Evolutionary conservation across 805 yeast species (phyloP).

Genomic region (Kluyveromyces starmeri): DNA sequence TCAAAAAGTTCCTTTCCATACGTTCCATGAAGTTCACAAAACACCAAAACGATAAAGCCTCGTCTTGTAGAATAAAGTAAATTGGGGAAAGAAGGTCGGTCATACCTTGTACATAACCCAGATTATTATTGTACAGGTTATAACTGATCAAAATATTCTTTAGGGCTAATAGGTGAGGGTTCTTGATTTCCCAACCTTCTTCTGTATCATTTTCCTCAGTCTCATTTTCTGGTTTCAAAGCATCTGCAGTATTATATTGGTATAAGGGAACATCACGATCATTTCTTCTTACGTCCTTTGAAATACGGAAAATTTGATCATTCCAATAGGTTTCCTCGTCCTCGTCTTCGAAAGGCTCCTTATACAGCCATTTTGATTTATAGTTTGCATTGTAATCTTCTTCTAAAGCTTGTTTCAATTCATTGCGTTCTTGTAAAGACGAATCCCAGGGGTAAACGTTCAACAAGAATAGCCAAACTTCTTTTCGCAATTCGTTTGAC

Average conservation of each 20-base stretch:
- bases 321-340: slow-evolving; percentile 65
- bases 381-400: slow-evolving; percentile 51
- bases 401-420: slow-evolving; percentile 45
- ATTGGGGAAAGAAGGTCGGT: slow-evolving; percentile 84
- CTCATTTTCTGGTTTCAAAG: slow-evolving; percentile 19
- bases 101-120: slow-evolving; percentile 99
- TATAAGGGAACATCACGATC: slow-evolving; percentile 71
- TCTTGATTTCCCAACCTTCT: slow-evolving; percentile 56
- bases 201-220: slow-evolving; percentile 27
- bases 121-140: slow-evolving; percentile 69
- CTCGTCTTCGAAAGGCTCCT: slow-evolving; percentile 17
- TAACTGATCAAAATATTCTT: slow-evolving; percentile 77
- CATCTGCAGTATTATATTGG: slow-evolving; percentile 31
- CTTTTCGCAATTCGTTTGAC: slow-evolving; percentile 41
- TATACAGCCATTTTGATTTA: slow-evolving; percentile 63
- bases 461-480: slow-evolving; percentile 81
- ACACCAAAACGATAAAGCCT: slow-evolving; percentile 78
- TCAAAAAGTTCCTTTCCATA: slow-evolving; percentile 88
- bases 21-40: slow-evolving; percentile 82
- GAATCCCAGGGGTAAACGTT: slow-evolving; percentile 89
- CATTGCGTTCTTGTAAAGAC: slow-evolving; percentile 55
- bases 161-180: slow-evolving; percentile 64
- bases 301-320: slow-evolving; percentile 84
- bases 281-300: slow-evolving; percentile 87
- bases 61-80: slow-evolving; percentile 59